Evolutionary conservation across 495 filamentous ascomycete genomes (phyloP), one percentile per base, ranked within the genome.

Genomic region (Penicillium mononematosum): DNA sequence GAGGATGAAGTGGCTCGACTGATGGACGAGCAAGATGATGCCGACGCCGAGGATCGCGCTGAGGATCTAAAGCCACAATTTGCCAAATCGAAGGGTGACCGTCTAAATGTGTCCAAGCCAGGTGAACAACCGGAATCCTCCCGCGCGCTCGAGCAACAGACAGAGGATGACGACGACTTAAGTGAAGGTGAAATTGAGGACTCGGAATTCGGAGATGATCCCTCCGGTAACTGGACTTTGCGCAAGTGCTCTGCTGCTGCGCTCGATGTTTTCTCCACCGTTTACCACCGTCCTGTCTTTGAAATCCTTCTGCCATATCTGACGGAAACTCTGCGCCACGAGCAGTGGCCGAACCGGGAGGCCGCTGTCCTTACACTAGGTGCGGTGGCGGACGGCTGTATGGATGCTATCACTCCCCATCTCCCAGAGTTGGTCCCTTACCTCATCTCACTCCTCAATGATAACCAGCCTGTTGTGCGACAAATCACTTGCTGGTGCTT

Each of bases 401-500:
- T 98, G 77, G 83, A 88, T 32, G 88, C 88, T 36, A 90, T 99
- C 34, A 85, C 86, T 36, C 95, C 93, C 36, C 91, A 97, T 68
- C 85, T 99, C 24, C 92, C 91, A 1, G 88, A 96, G 56, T 80
- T 99, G 38, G 85, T 97, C 11, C 89, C 90, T 3, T 99, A 95
- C 64, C 83, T 99, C 44, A 88, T 96, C 55, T 90, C 89, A 19
- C 77, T 96, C 3, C 78, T 99, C 8, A 85, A 88, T 36, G 94
- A 99, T 64, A 58, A 78, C 2, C 90, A 97, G 65, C 90, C 95
- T 2, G 87, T 97, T n/a, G 92, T 99, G 22, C 84, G 94, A 31
- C 90, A 95, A 68, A 99, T 99, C 56, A 98, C 95, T 9, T 98
- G 94, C 70, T 99, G 94, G 94, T 93, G 95, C 16, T 78, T 99